Conservation (phyloP, 1,284 basidiomycete genomes). For the Austroboletus rostrupii region DNA sequence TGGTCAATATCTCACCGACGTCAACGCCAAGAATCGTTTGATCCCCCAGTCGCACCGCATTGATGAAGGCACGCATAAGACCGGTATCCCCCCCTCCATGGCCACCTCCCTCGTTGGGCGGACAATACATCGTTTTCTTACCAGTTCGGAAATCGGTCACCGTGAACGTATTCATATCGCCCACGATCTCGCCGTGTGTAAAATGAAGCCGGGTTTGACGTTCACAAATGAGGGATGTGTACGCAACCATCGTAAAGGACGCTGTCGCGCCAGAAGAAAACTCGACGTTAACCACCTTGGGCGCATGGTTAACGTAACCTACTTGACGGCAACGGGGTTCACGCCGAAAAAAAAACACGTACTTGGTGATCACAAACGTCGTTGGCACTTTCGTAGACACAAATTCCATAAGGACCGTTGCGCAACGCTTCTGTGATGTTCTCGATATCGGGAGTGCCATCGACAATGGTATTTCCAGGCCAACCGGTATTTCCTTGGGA, state of each 20-base stretch:
- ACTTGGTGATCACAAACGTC: conserved; percentile 79
- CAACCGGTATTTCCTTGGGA: conserved; percentile 52
- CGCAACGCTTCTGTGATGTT: conserved; percentile 64
- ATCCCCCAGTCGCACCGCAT: conserved; percentile 60
- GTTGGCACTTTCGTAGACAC: conserved; percentile 80
- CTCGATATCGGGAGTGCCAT: conserved; percentile 76
- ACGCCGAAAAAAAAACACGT: background rate
- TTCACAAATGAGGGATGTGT: conserved; percentile 64
- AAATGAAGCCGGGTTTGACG: conserved; percentile 79
- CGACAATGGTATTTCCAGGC: conserved; percentile 67
- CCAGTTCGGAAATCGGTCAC: conserved; percentile 74
- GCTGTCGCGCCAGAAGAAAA: conserved; percentile 74
- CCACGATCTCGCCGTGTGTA: conserved; percentile 78
- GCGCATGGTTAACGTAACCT: background rate
- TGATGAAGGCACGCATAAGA: conserved; percentile 66
- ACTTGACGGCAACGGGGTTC: background rate
- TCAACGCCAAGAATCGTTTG: conserved; percentile 66
- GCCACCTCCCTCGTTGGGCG: conserved; percentile 56
- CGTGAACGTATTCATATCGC: conserved; percentile 73
- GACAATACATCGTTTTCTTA: conserved; percentile 45
- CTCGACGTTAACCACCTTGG: conserved; percentile 73
- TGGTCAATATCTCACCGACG: conserved; percentile 65
- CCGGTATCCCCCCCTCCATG: conserved; percentile 83
- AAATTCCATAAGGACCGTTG: conserved; percentile 71
- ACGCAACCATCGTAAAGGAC: conserved; percentile 82